Base-by-base conservation (phyloP, 768 basidiomycete species). In the Kwoniella sp. region DNA sequence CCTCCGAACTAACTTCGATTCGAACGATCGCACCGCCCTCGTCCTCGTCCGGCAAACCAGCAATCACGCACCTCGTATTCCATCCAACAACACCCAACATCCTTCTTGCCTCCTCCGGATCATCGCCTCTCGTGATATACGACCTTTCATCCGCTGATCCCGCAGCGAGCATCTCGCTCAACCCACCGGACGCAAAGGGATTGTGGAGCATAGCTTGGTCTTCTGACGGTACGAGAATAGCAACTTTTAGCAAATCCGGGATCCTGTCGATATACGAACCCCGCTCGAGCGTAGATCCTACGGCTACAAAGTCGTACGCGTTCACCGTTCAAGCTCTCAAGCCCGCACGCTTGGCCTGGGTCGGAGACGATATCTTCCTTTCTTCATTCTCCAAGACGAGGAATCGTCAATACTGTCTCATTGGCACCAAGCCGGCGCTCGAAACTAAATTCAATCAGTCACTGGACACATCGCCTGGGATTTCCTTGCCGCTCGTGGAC, bases 391-490 rank as follows among this genome's bases (percentile, higher is more conserved):
- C 70, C 5, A 70, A 68, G 64, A 77, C 75, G 1, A 68, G 81
- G 20, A 79, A 79, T 47, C 65, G 82, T 20, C 75, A 81, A 66
- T 78, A 76, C 63, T 70, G 73, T 15, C 58, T 82, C 20, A 69
- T 78, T 38, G 61, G 56, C 9, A 31, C 68, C 7, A 41, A 66
- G 9, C 29, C 51, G n/a, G 50, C 22, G 20, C 52, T 76, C 7
- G 52, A 64, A 4, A 71, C 72, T 13, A 55, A 48, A 7, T 70
- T 71, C 59, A 67, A 67, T 41, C 56, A 77, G 55, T 60, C 69
- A 1, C 22, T 82, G 55, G 82, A 83, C 58, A 79, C 75, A 28
- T 73, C 71, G 45, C 79, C 80, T 11, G 73, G 77, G 1, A 61
- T 71, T 0, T 63, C 82, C 4, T 56, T 78, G 17, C 77, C 81